Evolutionary conservation across 371 early-diverging fungal species (phyloP).

Genomic region (Mucor saturninus): DNA sequence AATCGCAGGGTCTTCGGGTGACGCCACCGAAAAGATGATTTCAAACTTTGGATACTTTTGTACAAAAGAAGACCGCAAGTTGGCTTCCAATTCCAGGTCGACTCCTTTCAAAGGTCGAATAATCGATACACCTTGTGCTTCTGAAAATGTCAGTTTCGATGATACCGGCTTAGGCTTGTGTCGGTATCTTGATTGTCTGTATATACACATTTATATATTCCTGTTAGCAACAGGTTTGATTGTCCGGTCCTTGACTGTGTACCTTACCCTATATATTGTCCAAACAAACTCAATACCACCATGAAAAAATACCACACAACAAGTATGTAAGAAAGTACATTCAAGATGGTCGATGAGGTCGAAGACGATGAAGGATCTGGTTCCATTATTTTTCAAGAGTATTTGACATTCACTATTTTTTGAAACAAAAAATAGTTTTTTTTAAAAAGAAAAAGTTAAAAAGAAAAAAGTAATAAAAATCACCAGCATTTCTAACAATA

Average conservation of each 20-base stretch:
- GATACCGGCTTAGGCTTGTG: conserved; percentile 51
- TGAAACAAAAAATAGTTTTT: no score
- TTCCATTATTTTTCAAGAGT: background rate
- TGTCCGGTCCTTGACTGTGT: no score
- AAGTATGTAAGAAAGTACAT: conserved; percentile 11
- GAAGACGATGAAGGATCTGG: background rate
- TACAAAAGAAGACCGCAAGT: conserved; percentile 79
- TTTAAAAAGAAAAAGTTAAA: background rate
- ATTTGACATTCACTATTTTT: conserved; percentile 4
- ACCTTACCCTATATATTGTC: conserved; percentile 50
- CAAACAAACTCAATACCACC: conserved; percentile 43
- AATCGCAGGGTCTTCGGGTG: conserved; percentile 77
- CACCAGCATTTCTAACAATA: background rate
- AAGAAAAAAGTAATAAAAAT: conserved; percentile 2
- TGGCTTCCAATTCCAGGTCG: conserved; percentile 79
- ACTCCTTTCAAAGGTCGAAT: conserved; percentile 92
- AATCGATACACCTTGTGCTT: conserved; percentile 78
- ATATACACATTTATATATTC: background rate
- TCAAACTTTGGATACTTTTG: conserved; percentile 87
- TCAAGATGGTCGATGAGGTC: background rate
- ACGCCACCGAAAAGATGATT: conserved; percentile 86
- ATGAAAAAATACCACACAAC: conserved; percentile 49
- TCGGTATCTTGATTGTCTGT: conserved; percentile 59
- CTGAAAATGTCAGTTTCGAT: conserved; percentile 42
- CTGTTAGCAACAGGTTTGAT: background rate